Base-by-base conservation (phyloP, 2,329 filamentous ascomycete genomes). In the Aspergillus sp. region DNA sequence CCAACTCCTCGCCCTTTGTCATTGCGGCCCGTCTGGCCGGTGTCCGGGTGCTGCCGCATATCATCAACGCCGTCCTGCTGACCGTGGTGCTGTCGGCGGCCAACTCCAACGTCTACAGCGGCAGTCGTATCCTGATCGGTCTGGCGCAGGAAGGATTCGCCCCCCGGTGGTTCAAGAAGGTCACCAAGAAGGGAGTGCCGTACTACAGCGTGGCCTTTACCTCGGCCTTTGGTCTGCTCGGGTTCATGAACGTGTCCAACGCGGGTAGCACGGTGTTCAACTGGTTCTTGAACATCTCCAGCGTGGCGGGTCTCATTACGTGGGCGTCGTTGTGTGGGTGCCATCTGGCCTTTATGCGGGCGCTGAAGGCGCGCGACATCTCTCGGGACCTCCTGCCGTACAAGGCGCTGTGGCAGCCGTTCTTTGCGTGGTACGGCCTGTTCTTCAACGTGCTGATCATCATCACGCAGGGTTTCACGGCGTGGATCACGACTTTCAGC, bases 61-160 rank as follows among this genome's bases (percentile, higher is more conserved):
- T 76, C 20, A 71, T 75, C 59, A 77, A 76, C 46, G 73, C 65
- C 1, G 67, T 73, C 16, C 61, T 77, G n/a, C 57, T 76, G 48
- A 75, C 73, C 1, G 71, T 73, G 42, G 74, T 75, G 13, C 66
- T 74, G 48, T 76, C 74, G 9, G 70, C 73, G 3, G 74, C 71
- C 36, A 77, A 76, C 54, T 71, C 70, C 40, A 72, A 72, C 52
- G 66, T 74, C 16, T 75, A 71, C 58, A 67, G 65, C 20, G 73
- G 86, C 47, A 86, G 83, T 40, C 83, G 88, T 64, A 83, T 90
- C 17, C 76, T 91, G 7, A 85, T 88, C 64, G 85, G 84, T 53
- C 81, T 91, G 65, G 80, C 77, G 0, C 70, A 77, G 50, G 72
- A 77, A 50, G 63, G 70, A 6, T 74, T 71, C 50, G 78, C 75